These are phyloP conservation scores for Xylaria sp. DNA, from an alignment of 2,329 filamentous ascomycete species.

Conservation along the genomic window DNA sequence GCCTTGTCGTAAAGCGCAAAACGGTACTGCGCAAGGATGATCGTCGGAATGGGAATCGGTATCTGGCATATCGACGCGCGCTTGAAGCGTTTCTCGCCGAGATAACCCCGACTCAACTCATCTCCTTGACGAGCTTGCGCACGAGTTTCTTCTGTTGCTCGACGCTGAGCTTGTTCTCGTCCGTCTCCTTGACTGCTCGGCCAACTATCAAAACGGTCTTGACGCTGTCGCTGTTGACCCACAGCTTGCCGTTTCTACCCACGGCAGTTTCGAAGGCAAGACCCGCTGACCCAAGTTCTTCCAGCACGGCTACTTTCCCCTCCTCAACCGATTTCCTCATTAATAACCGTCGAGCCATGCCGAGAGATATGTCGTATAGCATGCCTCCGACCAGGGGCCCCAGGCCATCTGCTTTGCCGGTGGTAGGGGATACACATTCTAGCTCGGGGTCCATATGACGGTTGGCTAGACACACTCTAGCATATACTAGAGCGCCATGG, in stretches of 20 bases:
- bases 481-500: conserved; percentile 85
- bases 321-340: conserved; percentile 68
- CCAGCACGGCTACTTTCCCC: conserved; percentile 76
- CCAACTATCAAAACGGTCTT: conserved; percentile 82
- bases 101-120: conserved; percentile 53
- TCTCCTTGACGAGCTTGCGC: conserved; percentile 70
- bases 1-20: not conserved
- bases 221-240: conserved; percentile 83
- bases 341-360: conserved; percentile 83
- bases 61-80: conserved; percentile 3
- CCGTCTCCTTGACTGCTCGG: conserved; percentile 79
- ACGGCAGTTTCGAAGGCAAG: conserved; percentile 93
- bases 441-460: conserved; percentile 89
- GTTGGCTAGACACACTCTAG: conserved; percentile 80
- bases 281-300: conserved; percentile 79
- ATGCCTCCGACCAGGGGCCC: conserved; percentile 87
- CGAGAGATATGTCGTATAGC: conserved; percentile 81
- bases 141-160: conserved; percentile 78
- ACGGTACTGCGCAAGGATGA: conserved; percentile 8
- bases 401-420: conserved; percentile 87
- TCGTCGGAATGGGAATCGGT: not conserved
- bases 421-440: conserved; percentile 86
- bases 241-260: conserved; percentile 90
- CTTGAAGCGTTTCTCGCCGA: conserved; percentile 18
- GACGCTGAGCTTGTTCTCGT: conserved; percentile 70